Conservation (phyloP, 2,329 filamentous ascomycete species). For the Colletotrichum sp. region DNA sequence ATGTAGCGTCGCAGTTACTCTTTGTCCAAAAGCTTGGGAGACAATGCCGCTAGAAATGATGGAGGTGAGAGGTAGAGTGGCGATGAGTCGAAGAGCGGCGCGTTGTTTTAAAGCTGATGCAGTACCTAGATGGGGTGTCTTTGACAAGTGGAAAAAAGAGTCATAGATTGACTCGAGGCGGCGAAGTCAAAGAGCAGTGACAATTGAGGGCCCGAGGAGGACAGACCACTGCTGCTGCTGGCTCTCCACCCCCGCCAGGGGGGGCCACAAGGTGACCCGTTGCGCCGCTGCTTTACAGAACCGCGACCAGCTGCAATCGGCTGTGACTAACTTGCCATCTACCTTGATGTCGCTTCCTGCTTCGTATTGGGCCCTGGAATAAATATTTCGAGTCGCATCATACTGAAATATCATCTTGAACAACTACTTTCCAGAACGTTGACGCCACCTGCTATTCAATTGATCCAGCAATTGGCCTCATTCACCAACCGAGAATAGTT, state of each 20-base stretch:
- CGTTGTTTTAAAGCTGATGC: neutral
- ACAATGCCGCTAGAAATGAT: neutral
- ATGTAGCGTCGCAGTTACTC: neutral
- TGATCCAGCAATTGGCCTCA: neutral
- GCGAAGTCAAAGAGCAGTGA: slow-evolving; percentile 15
- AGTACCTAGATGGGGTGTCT: neutral
- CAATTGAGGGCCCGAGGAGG: neutral
- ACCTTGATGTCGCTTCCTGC: neutral
- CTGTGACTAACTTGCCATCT: neutral
- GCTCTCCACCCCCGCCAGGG: neutral
- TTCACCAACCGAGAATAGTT: neutral
- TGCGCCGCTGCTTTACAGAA: slow-evolving; percentile 9
- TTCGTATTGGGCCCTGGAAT: neutral
- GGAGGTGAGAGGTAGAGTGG: neutral
- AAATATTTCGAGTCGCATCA: neutral
- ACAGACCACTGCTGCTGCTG: neutral
- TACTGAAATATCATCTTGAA: neutral
- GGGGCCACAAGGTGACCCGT: neutral
- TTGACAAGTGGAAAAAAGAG: neutral
- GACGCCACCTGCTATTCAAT: neutral
- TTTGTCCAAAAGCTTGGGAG: neutral
- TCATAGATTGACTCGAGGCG: slow-evolving; percentile 20
- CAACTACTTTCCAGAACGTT: too few relatives aligned
- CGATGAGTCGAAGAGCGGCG: neutral
- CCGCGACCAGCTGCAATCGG: neutral